phyloP scores from a whole-genome alignment of 805 yeast genomes.

The Metschnikowia picachoensis region DNA sequence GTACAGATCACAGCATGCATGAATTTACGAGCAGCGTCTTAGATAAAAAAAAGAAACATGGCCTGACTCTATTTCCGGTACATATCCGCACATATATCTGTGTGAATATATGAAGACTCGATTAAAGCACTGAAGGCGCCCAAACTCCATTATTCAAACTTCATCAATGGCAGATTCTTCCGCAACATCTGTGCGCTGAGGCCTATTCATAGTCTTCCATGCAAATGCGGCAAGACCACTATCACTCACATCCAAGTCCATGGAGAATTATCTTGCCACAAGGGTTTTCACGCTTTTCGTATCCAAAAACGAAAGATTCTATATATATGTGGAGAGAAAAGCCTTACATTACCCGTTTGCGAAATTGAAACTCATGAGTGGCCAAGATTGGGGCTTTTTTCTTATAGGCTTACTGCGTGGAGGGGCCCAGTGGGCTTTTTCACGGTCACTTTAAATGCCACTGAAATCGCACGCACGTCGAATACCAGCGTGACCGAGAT shows the following conservation, averaged over 20 bases:
- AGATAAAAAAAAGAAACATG: too few species aligned
- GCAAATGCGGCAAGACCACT: conserved; percentile 23
- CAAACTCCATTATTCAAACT: too few species aligned
- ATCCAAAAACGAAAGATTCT: conserved; percentile 40
- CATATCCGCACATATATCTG: too few species aligned
- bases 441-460: conserved; percentile 49
- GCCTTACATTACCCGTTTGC: conserved; percentile 48
- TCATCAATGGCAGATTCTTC: conserved; percentile 1
- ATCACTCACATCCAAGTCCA: conserved; percentile 25
- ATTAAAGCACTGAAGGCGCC: too few species aligned
- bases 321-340: conserved; percentile 34
- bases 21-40: too few species aligned
- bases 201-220: conserved; percentile 9
- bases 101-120: too few species aligned
- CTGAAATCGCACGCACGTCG: conserved; percentile 44
- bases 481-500: conserved; percentile 45
- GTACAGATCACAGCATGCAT: too few species aligned
- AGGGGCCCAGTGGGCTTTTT: conserved; percentile 67
- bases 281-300: conserved; percentile 48
- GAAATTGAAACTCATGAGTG: conserved; percentile 13
- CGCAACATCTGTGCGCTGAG: conserved; percentile 9
- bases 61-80: too few species aligned
- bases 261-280: conserved; percentile 36
- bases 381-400: conserved; percentile 50
- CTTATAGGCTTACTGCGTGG: conserved; percentile 54